Evolutionary conservation across 1,284 basidiomycete species (phyloP).

Genomic region (Trichosporon faecale): DNA sequence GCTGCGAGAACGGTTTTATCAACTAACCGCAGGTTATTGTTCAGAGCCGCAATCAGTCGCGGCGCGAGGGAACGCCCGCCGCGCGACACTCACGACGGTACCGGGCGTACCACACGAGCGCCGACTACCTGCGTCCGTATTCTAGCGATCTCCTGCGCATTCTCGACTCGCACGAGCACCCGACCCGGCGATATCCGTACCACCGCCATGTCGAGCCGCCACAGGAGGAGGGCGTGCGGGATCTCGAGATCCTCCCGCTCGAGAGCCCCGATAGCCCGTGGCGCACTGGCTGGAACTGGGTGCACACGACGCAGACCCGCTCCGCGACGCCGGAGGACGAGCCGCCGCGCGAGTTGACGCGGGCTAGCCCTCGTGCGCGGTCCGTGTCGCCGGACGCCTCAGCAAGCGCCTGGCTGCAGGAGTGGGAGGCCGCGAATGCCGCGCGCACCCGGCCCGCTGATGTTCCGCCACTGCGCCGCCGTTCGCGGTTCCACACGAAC

Average conservation of each 20-base stretch:
- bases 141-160: background rate
- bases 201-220: background rate
- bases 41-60: background rate
- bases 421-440: constrained; percentile 13
- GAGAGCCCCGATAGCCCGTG: constrained; percentile 6
- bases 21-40: background rate
- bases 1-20: background rate
- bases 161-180: background rate
- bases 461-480: constrained; percentile 8
- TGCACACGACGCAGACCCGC: background rate
- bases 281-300: constrained; percentile 5
- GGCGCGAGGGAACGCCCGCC: background rate
- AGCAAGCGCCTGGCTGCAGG: constrained; percentile 15
- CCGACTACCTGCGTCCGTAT: background rate
- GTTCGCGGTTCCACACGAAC: background rate
- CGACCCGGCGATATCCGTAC: background rate
- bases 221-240: background rate
- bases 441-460: constrained; percentile 9
- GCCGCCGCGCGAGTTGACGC: constrained; percentile 7
- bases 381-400: constrained; percentile 8
- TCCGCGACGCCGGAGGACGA: constrained; percentile 9
- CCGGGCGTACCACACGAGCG: background rate
- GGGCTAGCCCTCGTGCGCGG: constrained; percentile 2
- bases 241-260: background rate
- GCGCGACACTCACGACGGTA: background rate